phyloP scores from a whole-genome alignment of 208 protist species.

The Entamoeba dispar region DNA sequence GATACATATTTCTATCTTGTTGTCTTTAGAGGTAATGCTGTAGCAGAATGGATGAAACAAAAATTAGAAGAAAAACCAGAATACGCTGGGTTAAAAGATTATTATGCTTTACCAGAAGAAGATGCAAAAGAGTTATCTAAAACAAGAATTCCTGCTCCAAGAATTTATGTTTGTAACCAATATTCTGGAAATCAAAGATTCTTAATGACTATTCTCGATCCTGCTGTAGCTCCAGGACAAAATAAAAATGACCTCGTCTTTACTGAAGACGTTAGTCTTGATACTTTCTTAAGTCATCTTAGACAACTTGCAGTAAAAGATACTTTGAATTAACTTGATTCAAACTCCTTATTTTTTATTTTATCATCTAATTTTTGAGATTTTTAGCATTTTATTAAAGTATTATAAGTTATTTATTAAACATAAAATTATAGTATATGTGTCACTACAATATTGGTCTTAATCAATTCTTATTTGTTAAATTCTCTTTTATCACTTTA shows the following conservation, averaged over 20 bases:
- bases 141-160: constrained; percentile 1
- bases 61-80: constrained; percentile 5
- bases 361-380: too few species aligned
- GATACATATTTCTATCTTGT: constrained; percentile 20
- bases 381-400: too few species aligned
- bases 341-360: too few species aligned
- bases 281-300: neutral
- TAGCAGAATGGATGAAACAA: constrained; percentile 1
- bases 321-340: neutral
- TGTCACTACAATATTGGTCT: too few species aligned
- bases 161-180: constrained; percentile 15
- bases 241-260: neutral
- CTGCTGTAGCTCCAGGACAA: neutral
- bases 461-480: too few species aligned
- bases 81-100: neutral
- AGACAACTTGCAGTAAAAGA: neutral
- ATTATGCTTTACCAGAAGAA: neutral
- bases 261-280: neutral
- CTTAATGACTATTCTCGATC: neutral
- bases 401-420: too few species aligned
- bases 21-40: neutral
- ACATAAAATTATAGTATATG: too few species aligned
- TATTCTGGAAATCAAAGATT: constrained; percentile 1
- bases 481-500: too few species aligned
- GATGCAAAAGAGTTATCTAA: constrained; percentile 1